These are phyloP conservation scores for Diversispora epigaea DNA, from an alignment of 192 early-diverging fungal genomes.

Conservation along the genomic window DNA sequence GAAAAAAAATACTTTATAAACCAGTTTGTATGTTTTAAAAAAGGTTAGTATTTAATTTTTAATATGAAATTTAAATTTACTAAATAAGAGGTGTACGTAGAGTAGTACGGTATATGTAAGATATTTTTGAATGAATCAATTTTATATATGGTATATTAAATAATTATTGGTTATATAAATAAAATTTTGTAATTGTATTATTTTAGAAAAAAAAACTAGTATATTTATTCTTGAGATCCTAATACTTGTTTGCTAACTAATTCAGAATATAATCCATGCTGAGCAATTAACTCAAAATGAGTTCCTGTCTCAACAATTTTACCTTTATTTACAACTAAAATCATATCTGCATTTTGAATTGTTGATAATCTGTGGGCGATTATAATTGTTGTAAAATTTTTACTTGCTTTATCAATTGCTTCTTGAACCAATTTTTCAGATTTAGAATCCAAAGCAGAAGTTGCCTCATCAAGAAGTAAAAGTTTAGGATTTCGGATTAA, in stretches of 20 bases:
- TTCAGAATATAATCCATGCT: slow-evolving; percentile 54
- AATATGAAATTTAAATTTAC: too few relatives aligned
- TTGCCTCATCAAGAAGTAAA: slow-evolving; percentile 80
- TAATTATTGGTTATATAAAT: too few relatives aligned
- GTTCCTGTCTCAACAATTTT: slow-evolving; percentile 60
- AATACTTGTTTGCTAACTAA: slow-evolving; percentile 73
- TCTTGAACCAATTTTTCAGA: slow-evolving; percentile 66
- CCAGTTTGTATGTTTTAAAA: too few relatives aligned
- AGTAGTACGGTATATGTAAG: too few relatives aligned
- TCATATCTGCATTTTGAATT: slow-evolving; percentile 64
- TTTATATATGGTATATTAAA: too few relatives aligned
- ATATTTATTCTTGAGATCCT: too few relatives aligned
- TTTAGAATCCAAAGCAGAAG: slow-evolving; percentile 68
- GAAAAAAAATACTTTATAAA: too few relatives aligned
- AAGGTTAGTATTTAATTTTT: too few relatives aligned
- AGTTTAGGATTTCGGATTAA: slow-evolving; percentile 80
- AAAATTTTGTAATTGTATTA: too few relatives aligned
- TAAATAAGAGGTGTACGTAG: too few relatives aligned
- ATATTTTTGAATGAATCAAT: too few relatives aligned
- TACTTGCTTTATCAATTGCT: slow-evolving; percentile 62
- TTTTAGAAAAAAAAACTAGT: too few relatives aligned
- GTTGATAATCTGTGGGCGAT: slow-evolving; percentile 75
- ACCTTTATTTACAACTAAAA: slow-evolving; percentile 73
- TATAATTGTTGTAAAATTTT: slow-evolving; percentile 60
- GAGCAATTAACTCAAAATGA: slow-evolving; percentile 56